Percentiles rank a stretch among this genome's conserved stretches.
Evolutionary conservation across 768 basidiomycete species (phyloP).

Genomic region (Russula sp.): DNA sequence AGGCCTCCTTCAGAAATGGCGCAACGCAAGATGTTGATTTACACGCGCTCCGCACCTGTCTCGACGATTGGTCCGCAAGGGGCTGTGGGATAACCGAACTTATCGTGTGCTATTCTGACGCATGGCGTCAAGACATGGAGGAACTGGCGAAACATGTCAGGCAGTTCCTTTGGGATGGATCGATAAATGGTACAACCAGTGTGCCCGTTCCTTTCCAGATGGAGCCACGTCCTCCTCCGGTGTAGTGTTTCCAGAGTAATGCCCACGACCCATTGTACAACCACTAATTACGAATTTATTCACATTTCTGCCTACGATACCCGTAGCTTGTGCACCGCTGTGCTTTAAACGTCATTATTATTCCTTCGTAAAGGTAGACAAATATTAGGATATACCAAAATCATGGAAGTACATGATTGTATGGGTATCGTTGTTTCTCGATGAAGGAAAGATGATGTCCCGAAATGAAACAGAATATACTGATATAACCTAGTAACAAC

Average conservation of each 20-base stretch:
- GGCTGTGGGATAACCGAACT: slow-evolving; percentile 18
- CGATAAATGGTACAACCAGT: slow-evolving; percentile 11
- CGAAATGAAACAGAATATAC: neutral
- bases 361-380: no score
- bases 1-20: slow-evolving; percentile 23
- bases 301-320: neutral
- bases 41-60: slow-evolving; percentile 19
- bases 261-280: neutral
- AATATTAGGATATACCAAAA: neutral
- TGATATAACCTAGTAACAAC: neutral
- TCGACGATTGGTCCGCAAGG: slow-evolving; percentile 11
- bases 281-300: neutral
- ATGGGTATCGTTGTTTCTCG: neutral
- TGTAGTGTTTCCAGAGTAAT: neutral
- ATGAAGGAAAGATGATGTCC: neutral
- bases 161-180: slow-evolving; percentile 31
- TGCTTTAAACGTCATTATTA: neutral
- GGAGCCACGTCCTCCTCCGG: slow-evolving; percentile 1
- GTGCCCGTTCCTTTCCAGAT: slow-evolving; percentile 22
- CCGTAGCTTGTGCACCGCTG: neutral
- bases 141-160: slow-evolving; percentile 19
- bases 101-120: slow-evolving; percentile 30
- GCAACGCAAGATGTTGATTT: slow-evolving; percentile 15
- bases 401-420: neutral
- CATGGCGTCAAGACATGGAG: slow-evolving; percentile 26